Base-by-base conservation (phyloP, 495 filamentous ascomycete species). In the Talaromyces nanjingensis region DNA sequence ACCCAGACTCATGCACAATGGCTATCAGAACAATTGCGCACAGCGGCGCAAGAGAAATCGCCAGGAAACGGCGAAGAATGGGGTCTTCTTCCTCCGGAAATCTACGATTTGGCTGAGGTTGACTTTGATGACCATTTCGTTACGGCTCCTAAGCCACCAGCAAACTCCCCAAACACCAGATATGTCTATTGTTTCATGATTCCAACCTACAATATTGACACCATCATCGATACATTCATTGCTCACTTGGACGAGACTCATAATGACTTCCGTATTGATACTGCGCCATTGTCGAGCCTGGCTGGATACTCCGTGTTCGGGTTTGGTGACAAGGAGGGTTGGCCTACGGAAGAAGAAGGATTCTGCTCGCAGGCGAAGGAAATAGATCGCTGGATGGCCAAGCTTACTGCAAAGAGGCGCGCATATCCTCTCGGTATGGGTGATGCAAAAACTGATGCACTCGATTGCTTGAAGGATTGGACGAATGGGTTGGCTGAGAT, bases 71-170 rank as follows among this genome's bases (percentile, higher is more conserved):
- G 75, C 47, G 68, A 67, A 61, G 73, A 72, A 18, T 67, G 71
- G 31, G 76, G 70, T 5, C 66, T 86, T 49, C 72, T 91, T 3
- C 73, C 81, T 53, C 84, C 91, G 2, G 74, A 86, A 69, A 74
- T 93, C n/a, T 78, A 89, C 60, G 91, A 97, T 70, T 77, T 98
- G 12, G 86, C 92, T 9, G 84, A 94, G 63, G 84, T 91, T 55
- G 93, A 97, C 70, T 90, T 92, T 67, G 93, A 98, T 65, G 91
- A 97, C 64, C 96, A 85, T 73, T 97, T 97, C 71, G 83, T 93
- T 60, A 82, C 81, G 0, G 73, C 75, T 62, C 84, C 73, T 33
- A 77, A 74, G 55, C 71, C 72, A 59, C 81, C 81, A 3, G 77
- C 83, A 20, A 87, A 84, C 62, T 74, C 71, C 39, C 71, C 72